These are phyloP conservation scores for Asterionellopsis glacialis DNA, from an alignment of 108 stramenopile genomes.

Conservation along the genomic window DNA sequence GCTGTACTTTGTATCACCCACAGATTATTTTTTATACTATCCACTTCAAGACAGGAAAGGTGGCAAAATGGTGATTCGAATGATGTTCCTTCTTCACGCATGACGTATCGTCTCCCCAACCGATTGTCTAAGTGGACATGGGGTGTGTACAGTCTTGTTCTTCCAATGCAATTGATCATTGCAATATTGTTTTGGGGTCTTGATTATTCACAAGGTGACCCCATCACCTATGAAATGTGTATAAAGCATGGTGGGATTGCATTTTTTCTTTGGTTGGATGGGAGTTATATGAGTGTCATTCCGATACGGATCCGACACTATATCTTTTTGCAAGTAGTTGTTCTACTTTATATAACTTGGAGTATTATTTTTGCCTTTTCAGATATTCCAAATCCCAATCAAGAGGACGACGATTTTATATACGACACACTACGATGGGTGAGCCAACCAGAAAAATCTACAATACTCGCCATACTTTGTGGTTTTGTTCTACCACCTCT, in stretches of 20 bases:
- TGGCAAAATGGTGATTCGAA: too few relatives aligned
- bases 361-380: background rate
- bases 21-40: background rate
- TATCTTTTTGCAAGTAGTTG: background rate
- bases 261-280: slow-evolving; percentile 1
- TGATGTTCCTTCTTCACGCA: too few relatives aligned
- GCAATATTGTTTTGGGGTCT: slow-evolving; percentile 2
- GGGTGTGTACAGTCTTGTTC: background rate
- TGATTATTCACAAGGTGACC: background rate
- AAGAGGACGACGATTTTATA: background rate
- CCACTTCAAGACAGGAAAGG: too few relatives aligned
- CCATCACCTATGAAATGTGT: background rate
- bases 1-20: background rate
- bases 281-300: background rate
- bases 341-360: background rate
- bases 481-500: too few relatives aligned
- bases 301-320: slow-evolving; percentile 3
- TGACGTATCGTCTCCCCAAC: background rate
- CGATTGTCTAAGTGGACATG: background rate
- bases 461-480: background rate
- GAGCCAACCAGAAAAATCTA: background rate
- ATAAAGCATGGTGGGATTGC: slow-evolving; percentile 9
- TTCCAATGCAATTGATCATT: background rate
- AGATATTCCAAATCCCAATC: slow-evolving; percentile 1
- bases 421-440: background rate